phyloP scores from a whole-genome alignment of 192 early-diverging fungal genomes.

The Rhizophagus clarus region DNA sequence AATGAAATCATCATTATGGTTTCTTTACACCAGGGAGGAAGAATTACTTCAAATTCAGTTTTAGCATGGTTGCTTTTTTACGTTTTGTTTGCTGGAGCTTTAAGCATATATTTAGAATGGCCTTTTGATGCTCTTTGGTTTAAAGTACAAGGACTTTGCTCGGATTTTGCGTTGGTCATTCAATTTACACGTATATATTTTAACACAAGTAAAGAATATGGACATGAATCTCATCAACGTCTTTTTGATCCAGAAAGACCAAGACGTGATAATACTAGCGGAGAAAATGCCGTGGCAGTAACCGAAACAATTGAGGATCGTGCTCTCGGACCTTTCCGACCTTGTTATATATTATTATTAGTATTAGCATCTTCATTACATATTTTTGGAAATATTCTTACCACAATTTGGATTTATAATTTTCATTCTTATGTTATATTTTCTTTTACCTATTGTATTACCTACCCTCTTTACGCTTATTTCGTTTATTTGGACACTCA shows the following conservation, averaged over 20 bases:
- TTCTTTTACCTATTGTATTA: constrained; percentile 32
- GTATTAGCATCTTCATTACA: constrained; percentile 38
- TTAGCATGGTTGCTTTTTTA: constrained; percentile 37
- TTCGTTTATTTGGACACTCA: constrained; percentile 47
- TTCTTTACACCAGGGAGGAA: constrained; percentile 38
- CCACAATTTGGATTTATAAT: constrained; percentile 36
- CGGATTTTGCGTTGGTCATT: constrained; percentile 37
- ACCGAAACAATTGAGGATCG: neutral
- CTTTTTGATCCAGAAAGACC: neutral
- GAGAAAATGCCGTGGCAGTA: neutral
- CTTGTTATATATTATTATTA: constrained; percentile 34
- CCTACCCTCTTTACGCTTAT: constrained; percentile 39
- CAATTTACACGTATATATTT: constrained; percentile 36
- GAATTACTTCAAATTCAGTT: constrained; percentile 35
- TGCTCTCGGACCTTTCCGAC: neutral
- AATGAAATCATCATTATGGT: constrained; percentile 42
- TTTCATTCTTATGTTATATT: constrained; percentile 17
- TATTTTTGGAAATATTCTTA: constrained; percentile 45
- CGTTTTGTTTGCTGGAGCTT: constrained; percentile 26
- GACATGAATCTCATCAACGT: neutral
- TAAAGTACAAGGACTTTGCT: constrained; percentile 44
- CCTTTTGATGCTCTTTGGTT: constrained; percentile 42
- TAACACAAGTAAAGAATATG: constrained; percentile 35
- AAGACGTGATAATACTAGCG: neutral
- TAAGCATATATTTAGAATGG: constrained; percentile 39